Conservation (phyloP, 2,329 filamentous ascomycete species). For the Colletotrichum navitas region DNA sequence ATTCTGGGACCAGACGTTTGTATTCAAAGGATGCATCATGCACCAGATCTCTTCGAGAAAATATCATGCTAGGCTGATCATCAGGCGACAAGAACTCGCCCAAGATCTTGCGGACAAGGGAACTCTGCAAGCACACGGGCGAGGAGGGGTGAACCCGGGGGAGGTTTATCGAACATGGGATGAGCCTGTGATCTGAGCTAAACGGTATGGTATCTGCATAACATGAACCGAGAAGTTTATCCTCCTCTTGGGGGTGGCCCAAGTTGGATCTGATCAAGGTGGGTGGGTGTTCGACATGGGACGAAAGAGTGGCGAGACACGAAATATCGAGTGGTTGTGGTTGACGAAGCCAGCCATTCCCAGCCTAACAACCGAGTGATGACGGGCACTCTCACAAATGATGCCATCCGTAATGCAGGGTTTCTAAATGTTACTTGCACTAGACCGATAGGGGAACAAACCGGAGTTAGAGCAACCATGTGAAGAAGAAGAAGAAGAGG, state of each 20-base stretch:
- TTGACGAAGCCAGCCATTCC: neutral
- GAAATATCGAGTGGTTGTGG: neutral
- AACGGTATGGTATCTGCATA: constrained; percentile 8
- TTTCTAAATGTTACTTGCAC: neutral
- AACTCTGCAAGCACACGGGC: neutral
- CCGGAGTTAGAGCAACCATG: neutral
- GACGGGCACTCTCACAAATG: neutral
- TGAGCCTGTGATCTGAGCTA: constrained; percentile 40
- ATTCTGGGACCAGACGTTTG: neutral
- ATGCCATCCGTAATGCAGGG: neutral
- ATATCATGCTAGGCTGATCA: constrained; percentile 14
- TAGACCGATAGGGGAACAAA: neutral
- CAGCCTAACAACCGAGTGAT: neutral
- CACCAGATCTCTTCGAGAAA: neutral
- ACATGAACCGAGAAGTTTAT: constrained; percentile 5
- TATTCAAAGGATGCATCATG: constrained; percentile 5
- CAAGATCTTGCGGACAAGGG: constrained; percentile 4
- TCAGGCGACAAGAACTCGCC: constrained; percentile 1
- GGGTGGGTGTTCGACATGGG: constrained; percentile 22
- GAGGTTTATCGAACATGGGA: constrained; percentile 25
- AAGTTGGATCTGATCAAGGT: neutral
- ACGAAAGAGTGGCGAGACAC: neutral
- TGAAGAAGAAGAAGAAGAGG: neutral
- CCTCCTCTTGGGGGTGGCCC: constrained; percentile 7
- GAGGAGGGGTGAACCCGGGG: constrained; percentile 6